Evolutionary conservation across 2,329 filamentous ascomycete species (phyloP).

Genomic region (Pseudogymnoascus sp.): DNA sequence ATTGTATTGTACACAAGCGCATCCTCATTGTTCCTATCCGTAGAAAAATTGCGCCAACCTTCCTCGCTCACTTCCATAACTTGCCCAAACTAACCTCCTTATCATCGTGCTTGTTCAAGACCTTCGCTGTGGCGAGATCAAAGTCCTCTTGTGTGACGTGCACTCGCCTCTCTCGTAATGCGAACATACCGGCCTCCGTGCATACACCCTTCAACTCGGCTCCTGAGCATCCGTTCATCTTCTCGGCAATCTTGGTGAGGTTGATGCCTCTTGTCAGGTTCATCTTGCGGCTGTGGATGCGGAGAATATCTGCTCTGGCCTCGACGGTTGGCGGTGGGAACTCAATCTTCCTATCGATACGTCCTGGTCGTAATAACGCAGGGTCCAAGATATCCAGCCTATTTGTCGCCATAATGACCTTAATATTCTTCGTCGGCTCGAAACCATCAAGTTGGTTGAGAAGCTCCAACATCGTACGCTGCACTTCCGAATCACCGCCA

Average conservation of each 20-base stretch:
- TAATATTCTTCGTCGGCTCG: conserved; percentile 99
- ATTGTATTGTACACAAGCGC: conserved; percentile 8
- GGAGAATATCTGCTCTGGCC: conserved; percentile 91
- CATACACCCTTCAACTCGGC: conserved; percentile 98
- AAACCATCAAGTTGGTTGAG: conserved; percentile 98
- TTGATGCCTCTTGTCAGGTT: conserved; percentile 97
- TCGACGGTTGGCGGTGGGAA: conserved; percentile 96
- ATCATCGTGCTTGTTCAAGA: conserved; percentile 98
- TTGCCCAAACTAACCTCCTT: conserved; percentile 90
- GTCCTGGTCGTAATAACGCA: conserved; percentile 85
- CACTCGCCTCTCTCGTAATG: conserved; percentile 85
- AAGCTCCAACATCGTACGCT: conserved; percentile 96
- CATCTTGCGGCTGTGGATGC: conserved; percentile 97
- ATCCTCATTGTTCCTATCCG: neutral
- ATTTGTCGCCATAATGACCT: conserved; percentile 99
- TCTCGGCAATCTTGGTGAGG: conserved; percentile 95
- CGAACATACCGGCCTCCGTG: conserved; percentile 98
- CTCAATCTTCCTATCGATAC: conserved; percentile 98
- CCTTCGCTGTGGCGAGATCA: conserved; percentile 96
- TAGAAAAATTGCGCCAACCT: neutral
- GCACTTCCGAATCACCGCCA: conserved; percentile 93
- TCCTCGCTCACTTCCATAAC: conserved; percentile 59
- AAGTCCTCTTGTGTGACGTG: conserved; percentile 99
- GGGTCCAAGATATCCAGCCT: conserved; percentile 95
- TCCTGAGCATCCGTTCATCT: conserved; percentile 98